Base-by-base conservation (phyloP, 306 rosid genomes). In the Senna tora region DNA sequence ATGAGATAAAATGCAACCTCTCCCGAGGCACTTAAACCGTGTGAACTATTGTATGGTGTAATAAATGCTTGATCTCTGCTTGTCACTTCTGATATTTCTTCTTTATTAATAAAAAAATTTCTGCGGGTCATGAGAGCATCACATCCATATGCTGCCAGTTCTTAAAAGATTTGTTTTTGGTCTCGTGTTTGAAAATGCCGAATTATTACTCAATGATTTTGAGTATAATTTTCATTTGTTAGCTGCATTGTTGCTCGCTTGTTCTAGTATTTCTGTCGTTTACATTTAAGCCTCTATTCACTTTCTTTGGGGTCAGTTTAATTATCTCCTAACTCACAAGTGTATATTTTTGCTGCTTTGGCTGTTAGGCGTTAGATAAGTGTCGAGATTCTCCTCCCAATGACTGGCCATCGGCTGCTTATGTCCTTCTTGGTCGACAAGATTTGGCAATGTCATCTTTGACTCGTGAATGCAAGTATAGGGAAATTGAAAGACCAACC, bases 341-440 rank as follows among this genome's bases (percentile, higher is more conserved):
- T 51, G 33, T 71, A 10, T 28, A 76, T 50, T 10, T 72, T 77
- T 73, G 54, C 65, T 73, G 84, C 53, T 60, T 69, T 73, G 78
- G 75, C 76, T 80, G 70, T 58, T 77, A 93, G 98, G 97, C 97
- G 82, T 89, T 93, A 80, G 96, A 90, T 72, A 91, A 84, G 82
- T 93, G 97, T 61, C 91, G 98, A 86, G 98, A 93, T 83, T 91
- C 90, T 75, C 97, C 98, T 83, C 96, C 97, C 45, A 80, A 76
- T 61, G 91, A 90, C 81, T 91, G 98, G 98, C 97, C 98, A 73
- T 92, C 96, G 61, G 83, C 97, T 86, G 98, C 98, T 42, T 93
- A 91, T 82, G 85, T 91, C 51, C 96, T 91, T 82, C 98, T 93
- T 79, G 98, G 97, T 36, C 88, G 96, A 67, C 97, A 93, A 85